Conservation (phyloP, 148 eudicot species). For the Camellia japonica region DNA sequence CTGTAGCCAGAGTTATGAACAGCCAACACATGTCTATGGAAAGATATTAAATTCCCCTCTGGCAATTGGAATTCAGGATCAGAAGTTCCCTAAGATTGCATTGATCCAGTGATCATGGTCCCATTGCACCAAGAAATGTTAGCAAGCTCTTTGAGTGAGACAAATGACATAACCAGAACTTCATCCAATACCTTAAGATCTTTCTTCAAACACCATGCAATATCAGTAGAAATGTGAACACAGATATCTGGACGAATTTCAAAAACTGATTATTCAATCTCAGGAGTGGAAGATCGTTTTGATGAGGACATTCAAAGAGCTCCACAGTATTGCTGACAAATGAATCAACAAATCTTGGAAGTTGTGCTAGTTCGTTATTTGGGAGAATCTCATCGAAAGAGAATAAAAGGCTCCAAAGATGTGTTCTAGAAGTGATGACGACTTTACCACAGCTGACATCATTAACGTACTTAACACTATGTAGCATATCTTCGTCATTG, state of each 20-base stretch:
- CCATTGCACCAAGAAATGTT: conserved; percentile 21
- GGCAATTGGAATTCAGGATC: conserved; percentile 18
- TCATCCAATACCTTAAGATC: too few species aligned
- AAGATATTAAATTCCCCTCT: conserved; percentile 25
- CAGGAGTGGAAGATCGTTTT: conserved; percentile 32
- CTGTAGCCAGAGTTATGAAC: conserved; percentile 36
- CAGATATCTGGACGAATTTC: conserved; percentile 45
- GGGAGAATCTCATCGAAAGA: not conserved
- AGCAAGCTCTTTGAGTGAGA: conserved; percentile 21
- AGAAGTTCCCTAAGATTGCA: conserved; percentile 28
- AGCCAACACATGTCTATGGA: conserved; percentile 60
- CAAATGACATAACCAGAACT: too few species aligned
- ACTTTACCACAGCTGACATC: conserved; percentile 30
- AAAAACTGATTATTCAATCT: conserved; percentile 23
- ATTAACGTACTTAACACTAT: conserved; percentile 28
- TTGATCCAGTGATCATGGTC: conserved; percentile 17
- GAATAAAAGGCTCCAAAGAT: conserved; percentile 4
- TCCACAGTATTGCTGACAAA: conserved; percentile 19
- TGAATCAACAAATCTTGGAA: conserved; percentile 19
- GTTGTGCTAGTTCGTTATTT: conserved; percentile 20
- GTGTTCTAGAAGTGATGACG: conserved; percentile 36
- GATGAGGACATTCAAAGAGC: not conserved
- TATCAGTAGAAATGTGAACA: conserved; percentile 41
- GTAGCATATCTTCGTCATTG: conserved; percentile 42
- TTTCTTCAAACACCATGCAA: conserved; percentile 12